phyloP scores from a whole-genome alignment of 305 asterid species.

The Solanum hybrid region DNA sequence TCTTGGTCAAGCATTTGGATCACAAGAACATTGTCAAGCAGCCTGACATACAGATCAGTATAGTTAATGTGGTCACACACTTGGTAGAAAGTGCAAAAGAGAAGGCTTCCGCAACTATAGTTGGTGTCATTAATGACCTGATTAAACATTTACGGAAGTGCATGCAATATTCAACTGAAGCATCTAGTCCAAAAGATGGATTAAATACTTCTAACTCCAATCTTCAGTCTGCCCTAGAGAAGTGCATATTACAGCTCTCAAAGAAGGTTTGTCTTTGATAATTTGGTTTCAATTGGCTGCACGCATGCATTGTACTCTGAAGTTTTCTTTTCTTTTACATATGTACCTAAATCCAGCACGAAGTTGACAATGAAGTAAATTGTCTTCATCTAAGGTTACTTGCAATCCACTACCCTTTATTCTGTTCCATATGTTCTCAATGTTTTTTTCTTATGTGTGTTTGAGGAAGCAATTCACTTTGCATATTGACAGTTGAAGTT shows the following conservation, averaged over 20 bases:
- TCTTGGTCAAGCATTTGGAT: slow-evolving; percentile 44
- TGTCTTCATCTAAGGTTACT: neutral
- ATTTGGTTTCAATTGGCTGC: neutral
- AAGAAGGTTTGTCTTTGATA: slow-evolving; percentile 26
- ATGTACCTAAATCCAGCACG: neutral
- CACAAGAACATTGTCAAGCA: slow-evolving; percentile 33
- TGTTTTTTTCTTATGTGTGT: neutral
- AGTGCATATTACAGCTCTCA: slow-evolving; percentile 32
- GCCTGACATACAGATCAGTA: slow-evolving; percentile 27
- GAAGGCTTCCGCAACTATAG: slow-evolving; percentile 24
- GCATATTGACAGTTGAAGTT: neutral
- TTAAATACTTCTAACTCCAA: slow-evolving; percentile 17
- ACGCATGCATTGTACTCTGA: neutral
- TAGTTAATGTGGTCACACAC: slow-evolving; percentile 22
- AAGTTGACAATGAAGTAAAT: neutral
- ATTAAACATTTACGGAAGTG: slow-evolving; percentile 33
- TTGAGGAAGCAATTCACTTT: neutral
- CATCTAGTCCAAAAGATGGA: slow-evolving; percentile 17
- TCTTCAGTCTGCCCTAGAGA: slow-evolving; percentile 36
- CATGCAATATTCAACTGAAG: slow-evolving; percentile 26
- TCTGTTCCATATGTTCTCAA: neutral
- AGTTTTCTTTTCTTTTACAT: neutral
- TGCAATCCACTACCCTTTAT: neutral
- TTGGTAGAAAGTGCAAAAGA: slow-evolving; percentile 31
- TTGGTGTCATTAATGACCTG: slow-evolving; percentile 37